Conservation (phyloP, 2,329 filamentous ascomycete species). For the Fusarium nygamai region DNA sequence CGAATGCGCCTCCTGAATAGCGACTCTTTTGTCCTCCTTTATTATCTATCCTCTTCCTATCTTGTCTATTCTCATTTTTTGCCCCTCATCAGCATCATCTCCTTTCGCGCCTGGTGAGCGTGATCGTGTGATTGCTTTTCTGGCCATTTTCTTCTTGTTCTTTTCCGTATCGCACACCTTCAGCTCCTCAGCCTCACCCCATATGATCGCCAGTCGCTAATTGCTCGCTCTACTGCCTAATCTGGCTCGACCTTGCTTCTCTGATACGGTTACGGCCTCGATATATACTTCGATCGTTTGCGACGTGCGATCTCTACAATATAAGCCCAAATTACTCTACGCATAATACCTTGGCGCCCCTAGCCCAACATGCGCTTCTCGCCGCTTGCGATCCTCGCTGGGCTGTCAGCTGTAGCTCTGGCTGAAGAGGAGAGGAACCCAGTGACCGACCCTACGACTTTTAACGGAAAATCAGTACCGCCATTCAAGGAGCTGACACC, state of each 20-base stretch:
- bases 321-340: background rate
- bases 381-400: slow-evolving; percentile 58
- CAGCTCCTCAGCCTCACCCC: slow-evolving; percentile 2
- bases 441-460: slow-evolving; percentile 60
- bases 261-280: background rate
- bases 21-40: slow-evolving; percentile 15
- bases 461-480: slow-evolving; percentile 74
- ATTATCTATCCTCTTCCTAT: slow-evolving; percentile 7
- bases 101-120: slow-evolving; percentile 35
- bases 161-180: slow-evolving; percentile 19
- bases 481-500: slow-evolving; percentile 69
- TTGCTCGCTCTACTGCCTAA: slow-evolving; percentile 14
- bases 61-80: slow-evolving; percentile 18
- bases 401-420: slow-evolving; percentile 48
- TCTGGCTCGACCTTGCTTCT: slow-evolving; percentile 11
- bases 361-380: slow-evolving; percentile 47
- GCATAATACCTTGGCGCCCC: slow-evolving; percentile 3
- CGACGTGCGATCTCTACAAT: background rate
- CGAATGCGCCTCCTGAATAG: slow-evolving; percentile 35
- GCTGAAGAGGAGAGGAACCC: slow-evolving; percentile 49
- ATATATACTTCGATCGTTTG: background rate
- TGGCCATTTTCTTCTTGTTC: slow-evolving; percentile 6
- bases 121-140: slow-evolving; percentile 24
- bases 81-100: slow-evolving; percentile 23
- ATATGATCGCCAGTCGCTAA: slow-evolving; percentile 34